Evolutionary conservation across 805 yeast genomes (phyloP).

Genomic region (Kuraishia piskuri): DNA sequence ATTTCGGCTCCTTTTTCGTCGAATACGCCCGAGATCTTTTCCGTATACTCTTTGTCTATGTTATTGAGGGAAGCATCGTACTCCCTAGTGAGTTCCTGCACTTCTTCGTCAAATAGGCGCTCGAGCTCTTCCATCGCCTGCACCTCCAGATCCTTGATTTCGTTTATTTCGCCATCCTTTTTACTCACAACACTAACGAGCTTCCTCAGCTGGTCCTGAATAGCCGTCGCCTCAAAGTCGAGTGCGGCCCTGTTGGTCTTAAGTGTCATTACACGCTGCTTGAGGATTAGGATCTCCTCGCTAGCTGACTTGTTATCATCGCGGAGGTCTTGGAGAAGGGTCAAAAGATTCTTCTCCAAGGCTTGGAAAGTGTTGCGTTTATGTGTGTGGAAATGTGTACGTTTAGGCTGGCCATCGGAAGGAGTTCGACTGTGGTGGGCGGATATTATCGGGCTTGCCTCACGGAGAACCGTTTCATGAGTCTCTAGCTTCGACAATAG

Average conservation of each 20-base stretch:
- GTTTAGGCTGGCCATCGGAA: not conserved
- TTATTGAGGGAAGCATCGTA: slow-evolving; percentile 28
- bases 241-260: not conserved
- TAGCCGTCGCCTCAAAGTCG: not conserved
- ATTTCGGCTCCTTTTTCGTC: not conserved
- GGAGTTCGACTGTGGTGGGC: not conserved
- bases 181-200: not conserved
- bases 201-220: not conserved
- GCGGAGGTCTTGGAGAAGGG: not conserved
- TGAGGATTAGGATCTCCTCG: not conserved
- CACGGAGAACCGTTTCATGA: no score
- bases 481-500: no score
- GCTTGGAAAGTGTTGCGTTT: not conserved
- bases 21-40: not conserved
- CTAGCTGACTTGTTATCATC: not conserved
- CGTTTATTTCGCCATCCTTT: not conserved
- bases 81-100: slow-evolving; percentile 16
- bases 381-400: not conserved
- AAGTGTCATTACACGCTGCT: not conserved
- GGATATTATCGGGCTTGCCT: not conserved
- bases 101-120: slow-evolving; percentile 11
- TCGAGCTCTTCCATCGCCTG: slow-evolving; percentile 21
- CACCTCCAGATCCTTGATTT: slow-evolving; percentile 20
- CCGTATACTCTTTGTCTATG: slow-evolving; percentile 15
- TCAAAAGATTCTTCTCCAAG: not conserved